Conservation (phyloP, 345 rosid species). For the Acer yangbiense region DNA sequence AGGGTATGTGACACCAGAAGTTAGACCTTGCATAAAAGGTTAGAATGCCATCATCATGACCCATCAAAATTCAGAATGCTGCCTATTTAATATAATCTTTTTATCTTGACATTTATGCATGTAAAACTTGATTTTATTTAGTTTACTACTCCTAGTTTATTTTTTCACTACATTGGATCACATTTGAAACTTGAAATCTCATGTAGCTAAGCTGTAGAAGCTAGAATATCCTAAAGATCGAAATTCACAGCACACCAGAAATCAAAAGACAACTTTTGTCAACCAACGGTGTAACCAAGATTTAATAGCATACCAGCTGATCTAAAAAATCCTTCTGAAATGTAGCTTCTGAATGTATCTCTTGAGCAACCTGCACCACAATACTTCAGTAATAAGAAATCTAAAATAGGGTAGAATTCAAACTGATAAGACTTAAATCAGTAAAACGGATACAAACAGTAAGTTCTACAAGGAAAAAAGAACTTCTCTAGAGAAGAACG, state of each 20-base stretch:
- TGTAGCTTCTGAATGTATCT: conserved; percentile 21
- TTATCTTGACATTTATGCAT: background rate
- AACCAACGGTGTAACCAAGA: background rate
- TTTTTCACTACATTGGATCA: background rate
- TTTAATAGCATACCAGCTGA: conserved; percentile 15
- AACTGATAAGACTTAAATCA: background rate
- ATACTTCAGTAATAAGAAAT: background rate
- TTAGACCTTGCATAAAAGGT: background rate
- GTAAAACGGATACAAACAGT: background rate
- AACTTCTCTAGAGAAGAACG: background rate
- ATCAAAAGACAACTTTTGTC: background rate
- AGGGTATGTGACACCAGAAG: background rate
- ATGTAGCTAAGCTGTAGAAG: background rate
- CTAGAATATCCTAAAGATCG: background rate
- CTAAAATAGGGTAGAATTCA: background rate
- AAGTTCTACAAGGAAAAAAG: background rate
- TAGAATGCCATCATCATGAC: background rate
- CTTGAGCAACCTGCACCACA: conserved; percentile 63
- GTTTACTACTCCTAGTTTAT: background rate
- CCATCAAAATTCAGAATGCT: background rate
- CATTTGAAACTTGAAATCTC: background rate
- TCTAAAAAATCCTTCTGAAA: conserved; percentile 23
- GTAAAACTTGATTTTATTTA: background rate
- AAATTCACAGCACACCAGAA: conserved; percentile 5
- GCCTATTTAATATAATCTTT: background rate